These are phyloP conservation scores for Tulasnella calospora DNA, from an alignment of 768 basidiomycete genomes.

Conservation along the genomic window DNA sequence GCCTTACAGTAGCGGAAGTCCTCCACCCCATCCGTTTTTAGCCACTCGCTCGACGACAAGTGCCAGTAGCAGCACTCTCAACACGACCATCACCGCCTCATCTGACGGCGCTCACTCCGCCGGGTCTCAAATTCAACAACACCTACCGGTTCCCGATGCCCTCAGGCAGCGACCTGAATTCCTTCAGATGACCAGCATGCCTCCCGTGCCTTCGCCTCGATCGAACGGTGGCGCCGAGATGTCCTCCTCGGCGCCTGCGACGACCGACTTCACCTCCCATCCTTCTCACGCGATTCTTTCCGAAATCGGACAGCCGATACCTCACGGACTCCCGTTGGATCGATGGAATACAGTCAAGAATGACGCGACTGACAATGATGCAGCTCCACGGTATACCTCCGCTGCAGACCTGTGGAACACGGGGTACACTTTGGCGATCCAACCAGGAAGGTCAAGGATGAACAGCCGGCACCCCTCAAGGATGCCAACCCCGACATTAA, in stretches of 20 bases:
- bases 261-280: constrained; percentile 22
- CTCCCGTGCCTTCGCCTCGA: not conserved
- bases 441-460: not conserved
- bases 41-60: constrained; percentile 4
- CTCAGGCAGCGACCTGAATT: not conserved
- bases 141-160: not conserved
- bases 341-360: constrained; percentile 1
- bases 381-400: not conserved
- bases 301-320: not conserved
- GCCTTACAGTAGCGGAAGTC: not conserved
- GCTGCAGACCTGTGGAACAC: constrained; percentile 24
- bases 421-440: constrained; percentile 23
- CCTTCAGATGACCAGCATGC: constrained; percentile 6
- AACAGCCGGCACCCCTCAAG: not conserved
- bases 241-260: constrained; percentile 17
- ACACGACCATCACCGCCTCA: constrained; percentile 15
- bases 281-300: constrained; percentile 13
- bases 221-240: not conserved
- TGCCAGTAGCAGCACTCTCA: not conserved
- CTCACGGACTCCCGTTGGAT: constrained; percentile 14
- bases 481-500: not conserved
- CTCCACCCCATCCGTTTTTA: not conserved
- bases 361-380: not conserved
- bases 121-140: not conserved
- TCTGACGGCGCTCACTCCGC: constrained; percentile 5